Percentiles rank a stretch among this genome's conserved stretches.
These are phyloP conservation scores for Jaminaea rosea DNA, from an alignment of 1,284 basidiomycete species.

Conservation along the genomic window DNA sequence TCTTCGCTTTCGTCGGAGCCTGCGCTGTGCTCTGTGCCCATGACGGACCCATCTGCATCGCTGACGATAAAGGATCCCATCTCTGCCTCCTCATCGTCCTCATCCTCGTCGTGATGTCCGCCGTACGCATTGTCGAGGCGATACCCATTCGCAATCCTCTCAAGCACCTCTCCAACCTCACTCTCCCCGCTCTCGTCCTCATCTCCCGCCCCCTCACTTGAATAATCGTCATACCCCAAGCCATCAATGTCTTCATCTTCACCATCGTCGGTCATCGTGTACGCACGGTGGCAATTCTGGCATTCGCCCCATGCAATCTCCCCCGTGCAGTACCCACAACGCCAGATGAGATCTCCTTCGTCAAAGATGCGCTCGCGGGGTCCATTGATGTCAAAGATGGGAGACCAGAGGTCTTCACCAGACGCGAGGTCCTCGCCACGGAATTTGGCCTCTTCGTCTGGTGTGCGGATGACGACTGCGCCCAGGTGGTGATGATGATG, in stretches of 20 bases:
- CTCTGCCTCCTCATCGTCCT: too few species aligned
- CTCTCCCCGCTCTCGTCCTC: not conserved
- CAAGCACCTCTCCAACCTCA: too few species aligned
- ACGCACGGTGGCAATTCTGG: too few species aligned
- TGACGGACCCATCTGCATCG: too few species aligned
- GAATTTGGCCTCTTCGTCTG: slow-evolving; percentile 13
- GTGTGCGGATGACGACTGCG: not conserved
- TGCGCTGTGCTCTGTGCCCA: too few species aligned
- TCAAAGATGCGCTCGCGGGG: slow-evolving; percentile 29
- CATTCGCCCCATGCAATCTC: slow-evolving; percentile 37
- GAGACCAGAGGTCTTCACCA: slow-evolving; percentile 20
- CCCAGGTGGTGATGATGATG: too few species aligned
- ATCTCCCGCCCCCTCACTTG: not conserved
- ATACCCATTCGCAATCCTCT: too few species aligned
- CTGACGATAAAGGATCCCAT: too few species aligned
- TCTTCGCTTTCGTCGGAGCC: too few species aligned
- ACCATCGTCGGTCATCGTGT: not conserved
- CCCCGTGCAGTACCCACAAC: slow-evolving; percentile 32
- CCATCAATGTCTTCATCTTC: not conserved
- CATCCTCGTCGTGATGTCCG: too few species aligned
- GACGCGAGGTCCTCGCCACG: slow-evolving; percentile 20
- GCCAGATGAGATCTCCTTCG: slow-evolving; percentile 28
- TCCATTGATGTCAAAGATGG: slow-evolving; percentile 12
- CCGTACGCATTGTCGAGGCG: too few species aligned
- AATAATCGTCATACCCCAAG: not conserved